Evolutionary conservation across 192 early-diverging fungal genomes (phyloP).

Genomic region (Umbelopsis isabellina): DNA sequence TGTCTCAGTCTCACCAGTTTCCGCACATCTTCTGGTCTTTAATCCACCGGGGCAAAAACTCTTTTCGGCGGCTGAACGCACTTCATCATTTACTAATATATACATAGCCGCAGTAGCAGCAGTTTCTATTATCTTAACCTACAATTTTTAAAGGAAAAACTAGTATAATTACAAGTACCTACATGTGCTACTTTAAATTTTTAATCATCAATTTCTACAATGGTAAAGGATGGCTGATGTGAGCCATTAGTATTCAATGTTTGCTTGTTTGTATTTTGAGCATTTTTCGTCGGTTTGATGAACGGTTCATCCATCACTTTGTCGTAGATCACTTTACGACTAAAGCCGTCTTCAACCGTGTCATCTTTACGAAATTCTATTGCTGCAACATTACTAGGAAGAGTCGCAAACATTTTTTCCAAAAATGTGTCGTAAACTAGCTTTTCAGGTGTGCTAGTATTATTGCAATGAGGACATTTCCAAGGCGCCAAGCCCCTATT

Average conservation of each 20-base stretch:
- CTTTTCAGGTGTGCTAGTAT: not conserved
- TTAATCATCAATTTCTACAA: constrained; percentile 18
- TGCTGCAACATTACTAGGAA: constrained; percentile 17
- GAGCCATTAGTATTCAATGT: not conserved
- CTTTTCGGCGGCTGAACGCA: not conserved
- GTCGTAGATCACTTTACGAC: not conserved
- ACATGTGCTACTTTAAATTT: no score
- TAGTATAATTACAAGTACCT: not conserved
- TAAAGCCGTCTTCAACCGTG: not conserved
- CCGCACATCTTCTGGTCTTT: not conserved
- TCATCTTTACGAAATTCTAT: constrained; percentile 22
- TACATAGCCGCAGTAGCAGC: no score
- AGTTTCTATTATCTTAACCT: not conserved
- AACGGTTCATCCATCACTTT: not conserved
- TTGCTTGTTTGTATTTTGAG: not conserved
- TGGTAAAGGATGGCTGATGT: not conserved
- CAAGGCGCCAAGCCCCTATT: constrained; percentile 18
- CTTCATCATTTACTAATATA: no score
- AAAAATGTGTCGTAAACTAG: constrained; percentile 24
- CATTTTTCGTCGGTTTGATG: not conserved
- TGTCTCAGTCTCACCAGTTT: not conserved
- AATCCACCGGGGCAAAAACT: not conserved
- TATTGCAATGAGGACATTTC: constrained; percentile 34
- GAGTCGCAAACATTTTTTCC: not conserved
- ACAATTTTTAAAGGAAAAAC: not conserved